Conservation (phyloP, 2,329 filamentous ascomycete genomes). For the Beauveria scarabaeidicola region DNA sequence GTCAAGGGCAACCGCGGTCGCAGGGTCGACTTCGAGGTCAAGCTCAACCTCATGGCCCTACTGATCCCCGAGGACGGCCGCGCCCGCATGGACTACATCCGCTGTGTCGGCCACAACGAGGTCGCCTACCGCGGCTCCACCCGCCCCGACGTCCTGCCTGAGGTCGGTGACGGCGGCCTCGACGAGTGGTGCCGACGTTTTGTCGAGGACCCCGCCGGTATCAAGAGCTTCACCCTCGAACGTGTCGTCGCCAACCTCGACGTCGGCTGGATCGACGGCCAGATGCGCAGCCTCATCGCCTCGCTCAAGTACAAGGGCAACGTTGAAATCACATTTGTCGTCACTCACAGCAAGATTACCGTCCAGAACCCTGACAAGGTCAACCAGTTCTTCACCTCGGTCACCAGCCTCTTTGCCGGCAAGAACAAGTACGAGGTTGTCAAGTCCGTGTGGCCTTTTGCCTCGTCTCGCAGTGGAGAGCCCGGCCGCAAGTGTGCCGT, state of each 20-base stretch:
- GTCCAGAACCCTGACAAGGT: constrained; percentile 44
- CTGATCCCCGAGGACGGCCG: constrained; percentile 38
- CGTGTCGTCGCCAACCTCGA: constrained; percentile 47
- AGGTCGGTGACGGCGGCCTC: constrained; percentile 33
- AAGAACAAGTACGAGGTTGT: constrained; percentile 48
- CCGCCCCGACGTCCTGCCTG: constrained; percentile 34
- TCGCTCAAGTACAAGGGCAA: constrained; percentile 41
- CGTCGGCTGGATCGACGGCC: constrained; percentile 45
- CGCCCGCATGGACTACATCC: constrained; percentile 44
- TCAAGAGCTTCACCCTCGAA: constrained; percentile 44
- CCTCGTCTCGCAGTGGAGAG: constrained; percentile 37
- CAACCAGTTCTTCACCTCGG: constrained; percentile 45
- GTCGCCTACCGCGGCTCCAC: constrained; percentile 39
- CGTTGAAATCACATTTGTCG: constrained; percentile 40
- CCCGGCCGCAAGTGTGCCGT: constrained; percentile 37
- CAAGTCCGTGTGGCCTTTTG: constrained; percentile 50
- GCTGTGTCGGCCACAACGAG: constrained; percentile 41
- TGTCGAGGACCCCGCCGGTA: constrained; percentile 34
- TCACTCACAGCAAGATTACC: constrained; percentile 40
- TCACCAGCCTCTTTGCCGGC: constrained; percentile 43
- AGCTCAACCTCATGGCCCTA: constrained; percentile 46
- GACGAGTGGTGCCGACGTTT: constrained; percentile 42
- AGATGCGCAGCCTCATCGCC: constrained; percentile 42
- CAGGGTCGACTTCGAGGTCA: constrained; percentile 43
- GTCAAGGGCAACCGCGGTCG: constrained; percentile 38